phyloP scores from a whole-genome alignment of 305 asterid genomes.

The Fraxinus latifolia region DNA sequence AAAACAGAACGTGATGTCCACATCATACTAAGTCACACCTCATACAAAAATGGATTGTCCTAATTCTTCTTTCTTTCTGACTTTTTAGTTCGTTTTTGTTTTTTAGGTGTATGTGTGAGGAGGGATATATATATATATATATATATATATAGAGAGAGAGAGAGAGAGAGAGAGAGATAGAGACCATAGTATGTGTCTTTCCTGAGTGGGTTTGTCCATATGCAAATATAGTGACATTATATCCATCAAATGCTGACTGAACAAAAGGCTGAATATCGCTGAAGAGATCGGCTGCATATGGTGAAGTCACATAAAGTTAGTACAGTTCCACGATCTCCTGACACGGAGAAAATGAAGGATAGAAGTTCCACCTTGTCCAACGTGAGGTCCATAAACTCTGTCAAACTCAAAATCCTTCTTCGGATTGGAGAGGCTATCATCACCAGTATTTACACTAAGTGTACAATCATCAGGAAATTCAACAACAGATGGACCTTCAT shows the following conservation, averaged over 20 bases:
- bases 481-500: constrained; percentile 77
- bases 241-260: constrained; percentile 99
- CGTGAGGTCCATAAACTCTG: constrained; percentile 97
- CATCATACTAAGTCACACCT: neutral
- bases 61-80: neutral
- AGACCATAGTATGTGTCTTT: constrained; percentile 92
- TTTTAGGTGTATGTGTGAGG: neutral
- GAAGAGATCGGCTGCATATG: constrained; percentile 83
- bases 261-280: constrained; percentile 92
- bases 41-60: neutral
- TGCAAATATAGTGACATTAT: constrained; percentile 79
- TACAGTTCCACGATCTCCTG: constrained; percentile 26
- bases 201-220: constrained; percentile 88
- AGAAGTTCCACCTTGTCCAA: constrained; percentile 71
- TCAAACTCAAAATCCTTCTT: constrained; percentile 98
- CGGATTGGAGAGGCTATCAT: constrained; percentile 69
- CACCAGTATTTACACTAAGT: constrained; percentile 71
- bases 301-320: constrained; percentile 35
- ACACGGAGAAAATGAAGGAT: constrained; percentile 18
- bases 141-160: neutral
- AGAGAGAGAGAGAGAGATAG: constrained; percentile 32
- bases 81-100: neutral
- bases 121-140: neutral
- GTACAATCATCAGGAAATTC: constrained; percentile 90
- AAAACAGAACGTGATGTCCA: too few species aligned